phyloP scores from a whole-genome alignment of 768 basidiomycete species.

The Epithele typhae region DNA sequence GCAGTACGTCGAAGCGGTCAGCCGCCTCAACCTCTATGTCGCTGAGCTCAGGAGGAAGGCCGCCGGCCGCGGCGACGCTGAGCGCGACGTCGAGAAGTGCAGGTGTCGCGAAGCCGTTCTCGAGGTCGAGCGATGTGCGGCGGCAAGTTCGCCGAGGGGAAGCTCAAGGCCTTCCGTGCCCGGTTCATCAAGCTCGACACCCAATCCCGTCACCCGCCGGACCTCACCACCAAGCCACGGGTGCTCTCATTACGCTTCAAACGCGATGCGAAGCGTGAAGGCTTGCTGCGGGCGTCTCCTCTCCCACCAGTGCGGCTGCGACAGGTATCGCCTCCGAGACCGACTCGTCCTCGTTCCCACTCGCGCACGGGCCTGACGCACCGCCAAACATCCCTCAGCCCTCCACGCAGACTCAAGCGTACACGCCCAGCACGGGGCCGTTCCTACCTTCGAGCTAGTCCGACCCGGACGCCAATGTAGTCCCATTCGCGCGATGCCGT shows the following conservation, averaged over 20 bases:
- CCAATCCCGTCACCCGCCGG: conserved; percentile 40
- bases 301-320: background rate
- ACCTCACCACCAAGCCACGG: conserved; percentile 75
- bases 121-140: conserved; percentile 75
- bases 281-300: background rate
- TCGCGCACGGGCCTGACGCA: conserved; percentile 10
- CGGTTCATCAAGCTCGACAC: conserved; percentile 57
- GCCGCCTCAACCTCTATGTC: conserved; percentile 80
- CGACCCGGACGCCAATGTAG: conserved; percentile 16
- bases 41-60: conserved; percentile 83
- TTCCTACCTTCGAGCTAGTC: conserved; percentile 15
- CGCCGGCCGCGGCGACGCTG: conserved; percentile 60
- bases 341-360: conserved; percentile 18
- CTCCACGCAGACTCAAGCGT: background rate
- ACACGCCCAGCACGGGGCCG: conserved; percentile 1
- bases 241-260: no score
- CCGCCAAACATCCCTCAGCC: background rate
- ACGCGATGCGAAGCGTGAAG: no score
- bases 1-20: conserved; percentile 93
- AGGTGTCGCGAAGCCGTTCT: conserved; percentile 65
- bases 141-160: conserved; percentile 66
- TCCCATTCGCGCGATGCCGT: background rate
- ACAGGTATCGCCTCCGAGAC: conserved; percentile 4
- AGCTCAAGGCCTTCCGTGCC: conserved; percentile 56
- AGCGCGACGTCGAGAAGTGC: conserved; percentile 60